Conservation (phyloP, 129 eudicot species). For the Escallonia rubra region DNA sequence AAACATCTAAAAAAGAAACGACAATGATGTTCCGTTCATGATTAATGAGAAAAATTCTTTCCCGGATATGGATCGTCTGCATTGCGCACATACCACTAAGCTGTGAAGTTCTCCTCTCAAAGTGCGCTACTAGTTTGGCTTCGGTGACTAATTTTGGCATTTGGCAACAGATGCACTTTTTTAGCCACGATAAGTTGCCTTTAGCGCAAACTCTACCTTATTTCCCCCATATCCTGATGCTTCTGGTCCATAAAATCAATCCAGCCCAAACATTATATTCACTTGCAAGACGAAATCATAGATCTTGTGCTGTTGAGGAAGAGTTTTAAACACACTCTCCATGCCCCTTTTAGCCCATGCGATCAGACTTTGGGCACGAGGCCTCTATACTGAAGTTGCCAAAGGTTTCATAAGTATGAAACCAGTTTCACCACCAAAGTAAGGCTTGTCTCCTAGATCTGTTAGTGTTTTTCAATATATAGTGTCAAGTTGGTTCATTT, state of each 20-base stretch:
- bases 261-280: conserved; percentile 1
- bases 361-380: conserved; percentile 35
- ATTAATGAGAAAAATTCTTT: too few species aligned
- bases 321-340: conserved; percentile 33
- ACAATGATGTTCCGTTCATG: too few species aligned
- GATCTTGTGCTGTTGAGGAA: conserved; percentile 17
- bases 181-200: too few species aligned
- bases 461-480: too few species aligned
- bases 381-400: conserved; percentile 35
- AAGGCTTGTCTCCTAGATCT: conserved; percentile 37
- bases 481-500: too few species aligned
- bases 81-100: too few species aligned
- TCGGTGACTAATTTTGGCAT: too few species aligned
- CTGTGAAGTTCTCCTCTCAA: too few species aligned
- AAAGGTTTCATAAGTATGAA: conserved; percentile 21
- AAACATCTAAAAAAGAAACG: too few species aligned
- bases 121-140: too few species aligned
- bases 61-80: too few species aligned
- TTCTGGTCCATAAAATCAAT: conserved; percentile 4
- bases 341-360: conserved; percentile 47
- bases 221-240: not conserved
- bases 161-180: not conserved
- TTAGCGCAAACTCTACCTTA: too few species aligned
- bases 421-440: conserved; percentile 39
- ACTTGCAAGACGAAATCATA: conserved; percentile 1